Conservation (phyloP, 345 rosid genomes). For the Salix dunnii region DNA sequence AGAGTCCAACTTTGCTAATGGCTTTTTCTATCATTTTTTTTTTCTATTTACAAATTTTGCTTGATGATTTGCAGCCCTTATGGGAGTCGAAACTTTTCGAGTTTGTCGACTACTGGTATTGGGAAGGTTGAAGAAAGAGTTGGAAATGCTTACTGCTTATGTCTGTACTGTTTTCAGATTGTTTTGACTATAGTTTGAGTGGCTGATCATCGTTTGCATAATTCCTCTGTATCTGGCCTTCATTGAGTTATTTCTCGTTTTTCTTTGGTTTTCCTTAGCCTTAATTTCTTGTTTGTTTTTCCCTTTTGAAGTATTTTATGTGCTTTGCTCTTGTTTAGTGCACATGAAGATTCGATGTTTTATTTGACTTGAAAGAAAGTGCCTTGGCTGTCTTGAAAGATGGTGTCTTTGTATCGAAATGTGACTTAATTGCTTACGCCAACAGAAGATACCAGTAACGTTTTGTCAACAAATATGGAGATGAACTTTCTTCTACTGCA, state of each 20-base stretch:
- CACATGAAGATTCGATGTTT: background rate
- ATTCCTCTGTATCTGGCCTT: background rate
- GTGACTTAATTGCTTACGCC: conserved; percentile 4
- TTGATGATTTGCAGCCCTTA: background rate
- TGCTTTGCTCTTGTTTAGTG: background rate
- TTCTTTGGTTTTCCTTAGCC: background rate
- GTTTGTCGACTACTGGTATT: background rate
- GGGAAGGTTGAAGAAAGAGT: background rate
- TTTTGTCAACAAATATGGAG: conserved; percentile 37
- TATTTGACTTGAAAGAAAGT: background rate
- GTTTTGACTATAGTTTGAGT: too few species aligned
- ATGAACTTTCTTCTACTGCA: conserved; percentile 29
- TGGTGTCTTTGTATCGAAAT: background rate
- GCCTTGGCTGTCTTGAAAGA: background rate
- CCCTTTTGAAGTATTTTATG: background rate
- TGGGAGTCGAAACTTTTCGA: background rate
- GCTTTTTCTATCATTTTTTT: background rate
- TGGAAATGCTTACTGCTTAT: background rate
- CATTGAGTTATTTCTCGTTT: background rate
- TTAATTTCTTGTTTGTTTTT: background rate
- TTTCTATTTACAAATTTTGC: background rate
- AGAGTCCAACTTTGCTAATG: background rate
- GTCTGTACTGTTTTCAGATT: background rate
- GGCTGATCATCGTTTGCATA: background rate
- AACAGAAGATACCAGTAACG: conserved; percentile 38